A percentile compares a stretch with the other conserved stretches of the same genome.
phyloP scores from a whole-genome alignment of 2,329 filamentous ascomycete genomes.

The Phoma sp. region DNA sequence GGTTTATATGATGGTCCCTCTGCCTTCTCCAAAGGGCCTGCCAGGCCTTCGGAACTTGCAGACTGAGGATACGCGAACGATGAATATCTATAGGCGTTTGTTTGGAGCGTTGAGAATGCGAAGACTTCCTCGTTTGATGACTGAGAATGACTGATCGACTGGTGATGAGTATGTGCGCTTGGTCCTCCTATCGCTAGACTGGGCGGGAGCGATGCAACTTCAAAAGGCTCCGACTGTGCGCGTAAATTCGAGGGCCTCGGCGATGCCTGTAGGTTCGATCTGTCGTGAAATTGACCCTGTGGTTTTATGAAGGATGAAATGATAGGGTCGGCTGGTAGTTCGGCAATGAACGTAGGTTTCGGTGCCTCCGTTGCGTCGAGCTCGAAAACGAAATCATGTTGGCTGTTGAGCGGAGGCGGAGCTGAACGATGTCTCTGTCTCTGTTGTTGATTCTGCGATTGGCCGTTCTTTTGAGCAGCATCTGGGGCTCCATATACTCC shows the following conservation, averaged over 20 bases:
- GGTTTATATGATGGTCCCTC: constrained; percentile 1
- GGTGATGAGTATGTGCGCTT: constrained; percentile 2
- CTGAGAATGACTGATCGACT: not conserved
- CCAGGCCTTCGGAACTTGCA: not conserved
- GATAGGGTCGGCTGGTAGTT: constrained; percentile 24
- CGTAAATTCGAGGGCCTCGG: constrained; percentile 7
- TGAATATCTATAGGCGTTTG: constrained; percentile 12
- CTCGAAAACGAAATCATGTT: constrained; percentile 15
- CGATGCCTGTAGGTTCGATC: not conserved
- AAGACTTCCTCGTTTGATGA: not conserved
- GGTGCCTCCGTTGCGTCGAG: constrained; percentile 15
- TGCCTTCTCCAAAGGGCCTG: not conserved
- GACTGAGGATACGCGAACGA: not conserved
- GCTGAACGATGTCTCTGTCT: constrained; percentile 8
- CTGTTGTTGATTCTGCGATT: constrained; percentile 5
- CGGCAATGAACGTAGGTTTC: constrained; percentile 19
- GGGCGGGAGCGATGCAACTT: constrained; percentile 17
- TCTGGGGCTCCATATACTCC: not conserved
- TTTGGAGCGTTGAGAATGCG: not conserved
- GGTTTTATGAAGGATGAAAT: not conserved
- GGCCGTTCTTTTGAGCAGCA: not conserved
- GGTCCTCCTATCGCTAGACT: constrained; percentile 30
- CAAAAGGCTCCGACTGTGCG: constrained; percentile 8
- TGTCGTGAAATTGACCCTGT: not conserved
- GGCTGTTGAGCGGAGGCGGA: constrained; percentile 1